phyloP scores from a whole-genome alignment of 1,284 basidiomycete genomes.

The Microbotryum saponariae region DNA sequence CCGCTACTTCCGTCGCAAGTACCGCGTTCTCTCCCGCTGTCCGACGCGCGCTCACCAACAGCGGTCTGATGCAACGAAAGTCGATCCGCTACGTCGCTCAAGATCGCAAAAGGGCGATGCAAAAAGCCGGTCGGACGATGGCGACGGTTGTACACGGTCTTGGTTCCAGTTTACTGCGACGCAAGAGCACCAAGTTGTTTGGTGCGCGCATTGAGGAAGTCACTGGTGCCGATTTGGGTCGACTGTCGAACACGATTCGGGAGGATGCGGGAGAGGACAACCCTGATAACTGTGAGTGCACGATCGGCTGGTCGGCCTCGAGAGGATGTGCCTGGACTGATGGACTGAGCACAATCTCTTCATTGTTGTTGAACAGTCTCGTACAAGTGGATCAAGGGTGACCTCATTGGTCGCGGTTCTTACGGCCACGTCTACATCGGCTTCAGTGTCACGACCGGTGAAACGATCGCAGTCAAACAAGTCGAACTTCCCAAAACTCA shows the following conservation, averaged over 20 bases:
- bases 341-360: background rate
- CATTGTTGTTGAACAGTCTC: constrained; percentile 53
- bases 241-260: constrained; percentile 34
- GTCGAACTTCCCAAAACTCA: constrained; percentile 88
- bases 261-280: constrained; percentile 39
- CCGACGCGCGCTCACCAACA: constrained; percentile 30
- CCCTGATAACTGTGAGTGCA: constrained; percentile 35
- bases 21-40: constrained; percentile 9
- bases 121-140: constrained; percentile 44
- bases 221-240: constrained; percentile 53
- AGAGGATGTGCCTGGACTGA: background rate
- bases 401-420: constrained; percentile 92
- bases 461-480: constrained; percentile 99
- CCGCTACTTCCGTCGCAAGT: background rate
- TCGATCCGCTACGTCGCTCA: constrained; percentile 88
- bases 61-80: constrained; percentile 56
- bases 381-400: constrained; percentile 97
- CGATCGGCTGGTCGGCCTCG: background rate
- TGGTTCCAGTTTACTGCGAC: constrained; percentile 50
- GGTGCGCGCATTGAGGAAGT: constrained; percentile 90
- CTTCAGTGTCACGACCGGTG: constrained; percentile 93
- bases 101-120: constrained; percentile 41
- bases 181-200: constrained; percentile 92
- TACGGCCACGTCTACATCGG: constrained; percentile 95
- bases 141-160: constrained; percentile 41